Evolutionary conservation across 495 filamentous ascomycete genomes (phyloP).

Genomic region (Aspergillus saccharolyticus): DNA sequence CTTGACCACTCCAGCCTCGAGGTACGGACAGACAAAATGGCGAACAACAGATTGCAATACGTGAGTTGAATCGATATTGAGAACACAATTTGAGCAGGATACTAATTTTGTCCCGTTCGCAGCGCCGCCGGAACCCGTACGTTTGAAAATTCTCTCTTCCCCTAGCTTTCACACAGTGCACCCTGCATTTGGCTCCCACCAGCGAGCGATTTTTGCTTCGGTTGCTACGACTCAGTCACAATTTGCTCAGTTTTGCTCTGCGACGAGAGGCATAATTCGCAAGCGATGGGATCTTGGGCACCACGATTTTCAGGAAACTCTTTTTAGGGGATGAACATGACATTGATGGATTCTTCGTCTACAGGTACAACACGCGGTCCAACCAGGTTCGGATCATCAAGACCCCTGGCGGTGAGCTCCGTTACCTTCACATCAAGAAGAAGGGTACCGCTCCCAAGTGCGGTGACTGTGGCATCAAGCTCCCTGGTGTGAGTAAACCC

Average conservation of each 20-base stretch:
- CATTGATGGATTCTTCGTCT: conserved; percentile 34
- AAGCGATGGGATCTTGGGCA: neutral
- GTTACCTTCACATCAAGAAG: conserved; percentile 99
- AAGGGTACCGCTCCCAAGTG: conserved; percentile 93
- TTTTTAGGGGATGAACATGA: conserved; percentile 6
- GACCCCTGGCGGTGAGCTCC: conserved; percentile 90
- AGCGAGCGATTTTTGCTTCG: conserved; percentile 2
- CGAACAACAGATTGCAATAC: conserved; percentile 68
- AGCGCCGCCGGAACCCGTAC: conserved; percentile 90
- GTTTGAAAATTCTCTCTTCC: conserved; percentile 44
- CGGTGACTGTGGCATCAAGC: conserved; percentile 95
- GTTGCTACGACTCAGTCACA: conserved; percentile 13
- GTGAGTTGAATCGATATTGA: conserved; percentile 42
- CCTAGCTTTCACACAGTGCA: conserved; percentile 2
- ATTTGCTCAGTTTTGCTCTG: conserved; percentile 1
- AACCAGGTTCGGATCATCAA: conserved; percentile 96
- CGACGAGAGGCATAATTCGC: conserved; percentile 9
- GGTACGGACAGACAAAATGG: conserved; percentile 55
- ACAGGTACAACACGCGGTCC: conserved; percentile 90
- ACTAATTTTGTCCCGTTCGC: conserved; percentile 19
- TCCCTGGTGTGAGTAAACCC: conserved; percentile 75
- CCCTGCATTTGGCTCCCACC: neutral
- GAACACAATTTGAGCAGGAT: conserved; percentile 7
- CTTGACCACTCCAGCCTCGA: conserved; percentile 38
- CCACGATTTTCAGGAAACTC: conserved; percentile 14